Evolutionary conservation across 129 eudicot species (phyloP), one percentile per base, ranked within the genome.

Genomic region (Tanacetum coccineum): DNA sequence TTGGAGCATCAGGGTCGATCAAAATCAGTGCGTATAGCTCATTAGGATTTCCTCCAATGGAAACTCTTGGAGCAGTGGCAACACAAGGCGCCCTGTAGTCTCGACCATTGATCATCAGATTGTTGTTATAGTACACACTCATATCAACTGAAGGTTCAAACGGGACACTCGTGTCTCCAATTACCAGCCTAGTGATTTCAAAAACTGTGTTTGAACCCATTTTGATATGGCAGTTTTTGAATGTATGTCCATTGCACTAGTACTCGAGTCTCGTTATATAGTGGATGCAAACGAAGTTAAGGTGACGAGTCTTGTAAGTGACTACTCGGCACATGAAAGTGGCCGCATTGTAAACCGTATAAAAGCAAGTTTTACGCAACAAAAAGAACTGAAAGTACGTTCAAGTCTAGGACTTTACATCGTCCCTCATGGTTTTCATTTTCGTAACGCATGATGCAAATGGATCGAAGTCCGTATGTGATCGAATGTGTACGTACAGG

Each of bases 91-190:
- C 32, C 7, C 26, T 64, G 22, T 44, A 13, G 5, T 64, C 7
- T 20, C 69, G 19, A 4, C 73, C 64, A n/a, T 55, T 68, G 53
- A 40, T 9, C 53, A 68, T 28, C 50, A 3, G 3, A 13, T 42
- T 18, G 42, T 22, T 55, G 5, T 40, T 63, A 22, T 68, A 40
- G 44, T 8, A 20, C 20, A 56, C 54, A 7, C 20, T 21, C 64
- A 68, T 68, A 55, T 11, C 3, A 22, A 55, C 20, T 15, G 15
- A 36, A 54, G 73, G 73, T 40, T 13, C 20, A 68, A 68, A 36
- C 9, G 21, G 26, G 20, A 36, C 64, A 14, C 13, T 6, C 6
- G 20, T 13, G 54, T 22, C 47, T 55, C 73, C 64, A 56, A 54
- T 13, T n/a, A 68, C 55, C n/a, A 20, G 52, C 9, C 64, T 20